Percentiles rank a stretch among this genome's conserved stretches.
These are phyloP conservation scores for Globisporangium mamillatum DNA, from an alignment of 352 stramenopile genomes.

Conservation along the genomic window DNA sequence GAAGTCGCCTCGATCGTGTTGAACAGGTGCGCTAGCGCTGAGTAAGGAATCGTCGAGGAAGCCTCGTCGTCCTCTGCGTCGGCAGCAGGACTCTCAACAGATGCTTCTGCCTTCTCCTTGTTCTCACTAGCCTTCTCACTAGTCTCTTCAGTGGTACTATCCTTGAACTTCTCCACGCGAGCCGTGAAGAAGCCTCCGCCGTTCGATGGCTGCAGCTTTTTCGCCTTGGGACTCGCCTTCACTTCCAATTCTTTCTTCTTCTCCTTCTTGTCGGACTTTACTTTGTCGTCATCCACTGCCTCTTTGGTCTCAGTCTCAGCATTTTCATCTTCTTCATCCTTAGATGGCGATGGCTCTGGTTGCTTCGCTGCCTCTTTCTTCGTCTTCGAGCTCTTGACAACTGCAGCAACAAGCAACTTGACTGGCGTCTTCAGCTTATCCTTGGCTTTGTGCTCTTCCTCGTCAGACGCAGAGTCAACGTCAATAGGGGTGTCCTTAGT, in stretches of 20 bases:
- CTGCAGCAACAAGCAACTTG: constrained; percentile 12
- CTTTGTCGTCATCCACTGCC: background rate
- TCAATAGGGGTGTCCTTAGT: constrained; percentile 38
- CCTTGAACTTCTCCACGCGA: constrained; percentile 22
- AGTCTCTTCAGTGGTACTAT: constrained; percentile 8
- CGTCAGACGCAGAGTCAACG: constrained; percentile 21
- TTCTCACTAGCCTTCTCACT: constrained; percentile 21
- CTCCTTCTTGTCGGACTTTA: background rate
- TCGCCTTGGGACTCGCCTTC: constrained; percentile 5
- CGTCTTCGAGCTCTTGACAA: constrained; percentile 7
- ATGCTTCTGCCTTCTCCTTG: constrained; percentile 1
- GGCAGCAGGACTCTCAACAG: constrained; percentile 10
- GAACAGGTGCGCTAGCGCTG: constrained; percentile 65
- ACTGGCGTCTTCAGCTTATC: constrained; percentile 20
- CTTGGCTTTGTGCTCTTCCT: constrained; percentile 11
- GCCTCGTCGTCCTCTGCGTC: constrained; percentile 6
- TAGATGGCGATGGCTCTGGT: background rate
- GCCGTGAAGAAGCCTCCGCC: constrained; percentile 33
- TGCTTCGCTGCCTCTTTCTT: constrained; percentile 12
- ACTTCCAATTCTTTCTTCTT: background rate
- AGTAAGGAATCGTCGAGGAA: constrained; percentile 38
- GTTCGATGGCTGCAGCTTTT: constrained; percentile 2
- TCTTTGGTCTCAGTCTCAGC: background rate
- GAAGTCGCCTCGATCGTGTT: constrained; percentile 74
- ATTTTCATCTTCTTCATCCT: background rate